A percentile compares a stretch with the other conserved stretches of the same genome.
Conservation (phyloP, 495 filamentous ascomycete genomes). For the Daldinia vernicosa region DNA sequence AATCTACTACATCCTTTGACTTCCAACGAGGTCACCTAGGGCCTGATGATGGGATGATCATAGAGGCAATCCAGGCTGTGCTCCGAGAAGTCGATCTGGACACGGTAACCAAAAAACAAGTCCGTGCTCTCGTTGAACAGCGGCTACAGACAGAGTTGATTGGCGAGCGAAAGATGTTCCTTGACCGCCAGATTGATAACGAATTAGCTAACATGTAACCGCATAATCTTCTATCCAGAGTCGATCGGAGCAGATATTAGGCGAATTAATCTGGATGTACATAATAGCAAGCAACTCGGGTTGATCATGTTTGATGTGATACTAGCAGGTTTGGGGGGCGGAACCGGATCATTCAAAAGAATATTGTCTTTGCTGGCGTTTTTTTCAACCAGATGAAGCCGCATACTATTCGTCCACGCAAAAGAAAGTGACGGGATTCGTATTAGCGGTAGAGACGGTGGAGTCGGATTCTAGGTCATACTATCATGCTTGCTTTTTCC, state of each 20-base stretch:
- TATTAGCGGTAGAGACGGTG: conserved; percentile 3
- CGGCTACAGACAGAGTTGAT: conserved; percentile 84
- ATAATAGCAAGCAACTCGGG: conserved; percentile 36
- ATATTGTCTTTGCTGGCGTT: conserved; percentile 23
- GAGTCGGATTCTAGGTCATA: conserved; percentile 5
- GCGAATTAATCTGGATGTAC: conserved; percentile 35
- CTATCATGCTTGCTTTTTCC: conserved; percentile 27
- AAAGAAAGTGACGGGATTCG: conserved; percentile 1
- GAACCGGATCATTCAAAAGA: conserved; percentile 26
- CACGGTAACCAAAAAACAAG: conserved; percentile 97
- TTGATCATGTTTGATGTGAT: conserved; percentile 40
- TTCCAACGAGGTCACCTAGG: conserved; percentile 74
- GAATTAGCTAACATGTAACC: conserved; percentile 94
- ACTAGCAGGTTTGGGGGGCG: conserved; percentile 18
- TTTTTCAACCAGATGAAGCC: conserved; percentile 8
- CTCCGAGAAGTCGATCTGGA: conserved; percentile 93
- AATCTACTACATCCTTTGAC: conserved; percentile 78
- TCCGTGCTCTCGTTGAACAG: conserved; percentile 89
- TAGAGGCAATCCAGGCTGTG: conserved; percentile 82
- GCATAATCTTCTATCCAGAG: conserved; percentile 3
- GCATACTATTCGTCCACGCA: conserved; percentile 4
- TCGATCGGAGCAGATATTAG: neutral
- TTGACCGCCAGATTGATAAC: conserved; percentile 90
- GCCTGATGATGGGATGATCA: conserved; percentile 78
- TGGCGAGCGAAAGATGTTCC: conserved; percentile 82